Evolutionary conservation across 2,329 filamentous ascomycete species (phyloP).

Genomic region (Fusarium clavum): DNA sequence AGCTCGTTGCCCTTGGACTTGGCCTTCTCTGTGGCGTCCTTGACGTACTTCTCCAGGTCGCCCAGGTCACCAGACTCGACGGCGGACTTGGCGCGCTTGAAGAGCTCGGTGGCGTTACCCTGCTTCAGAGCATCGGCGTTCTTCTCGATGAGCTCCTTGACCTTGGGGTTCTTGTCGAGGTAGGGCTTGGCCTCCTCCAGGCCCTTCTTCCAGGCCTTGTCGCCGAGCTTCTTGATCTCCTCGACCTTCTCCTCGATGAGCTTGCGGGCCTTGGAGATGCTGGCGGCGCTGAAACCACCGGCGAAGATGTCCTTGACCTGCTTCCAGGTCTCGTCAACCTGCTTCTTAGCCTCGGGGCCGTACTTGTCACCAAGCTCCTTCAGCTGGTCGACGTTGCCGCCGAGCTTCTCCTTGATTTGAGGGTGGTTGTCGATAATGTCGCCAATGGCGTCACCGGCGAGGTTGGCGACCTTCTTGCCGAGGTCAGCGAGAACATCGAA

Average conservation of each 20-base stretch:
- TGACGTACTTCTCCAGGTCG: conserved; percentile 53
- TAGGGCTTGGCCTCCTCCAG: conserved; percentile 77
- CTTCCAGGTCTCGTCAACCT: conserved; percentile 77
- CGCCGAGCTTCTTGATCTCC: conserved; percentile 73
- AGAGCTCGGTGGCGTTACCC: conserved; percentile 73
- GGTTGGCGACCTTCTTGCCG: conserved; percentile 66
- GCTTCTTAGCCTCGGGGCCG: conserved; percentile 81
- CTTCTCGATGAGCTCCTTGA: conserved; percentile 78
- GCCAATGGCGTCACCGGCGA: conserved; percentile 71
- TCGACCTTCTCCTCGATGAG: conserved; percentile 77
- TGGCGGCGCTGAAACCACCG: conserved; percentile 66
- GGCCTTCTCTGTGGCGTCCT: conserved; percentile 47
- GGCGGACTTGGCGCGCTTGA: conserved; percentile 70
- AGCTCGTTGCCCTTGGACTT: conserved; percentile 61
- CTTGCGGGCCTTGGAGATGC: conserved; percentile 66
- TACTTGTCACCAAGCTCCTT: conserved; percentile 76
- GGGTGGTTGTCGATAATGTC: conserved; percentile 81
- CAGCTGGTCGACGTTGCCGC: conserved; percentile 74
- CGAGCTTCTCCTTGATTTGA: conserved; percentile 76
- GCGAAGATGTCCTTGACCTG: conserved; percentile 73
- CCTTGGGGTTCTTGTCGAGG: conserved; percentile 80
- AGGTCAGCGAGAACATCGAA: conserved; percentile 73
- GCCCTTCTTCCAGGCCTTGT: conserved; percentile 78
- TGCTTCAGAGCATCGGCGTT: conserved; percentile 76
- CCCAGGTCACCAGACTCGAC: conserved; percentile 70